Evolutionary conservation across 495 filamentous ascomycete species (phyloP), one percentile per base, ranked within the genome.

Genomic region (Tirmania nivea): DNA sequence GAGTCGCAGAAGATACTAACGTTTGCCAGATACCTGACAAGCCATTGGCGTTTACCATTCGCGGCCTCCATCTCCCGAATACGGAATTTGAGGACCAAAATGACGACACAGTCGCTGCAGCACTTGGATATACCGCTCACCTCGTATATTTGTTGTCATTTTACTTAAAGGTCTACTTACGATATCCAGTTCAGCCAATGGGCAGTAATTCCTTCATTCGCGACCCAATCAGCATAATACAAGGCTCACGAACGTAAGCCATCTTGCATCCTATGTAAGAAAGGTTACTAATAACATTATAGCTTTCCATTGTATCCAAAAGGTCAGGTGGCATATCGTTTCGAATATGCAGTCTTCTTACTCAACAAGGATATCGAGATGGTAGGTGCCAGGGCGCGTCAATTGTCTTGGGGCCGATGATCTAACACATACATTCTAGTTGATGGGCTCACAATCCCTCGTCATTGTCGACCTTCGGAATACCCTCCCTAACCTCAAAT

Each of bases 281-380:
- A 3, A 31, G 25, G 3, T 31, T 31, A 31, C 25, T 31, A 31
- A 31, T 7, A 31, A 31, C 25, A 45, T 14, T 45, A 14, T 4
- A 45, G 39, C 14, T 92, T 84, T 63, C 90, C 89, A 1, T 73
- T 97, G 0, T 86, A 84, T 65, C 73, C 81, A 35, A 81, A 83
- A 54, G 78, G 80, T 16, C 78, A 77, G 11, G 78, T 87, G 8
- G 74, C 80, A 34, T 94, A 83, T 61, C 77, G 88, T 10, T 94
- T 95, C 63, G 89, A 95, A 57, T 97, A 96, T 69, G 90, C 73
- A 6, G 86, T 94, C 57, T 97, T 96, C 58, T 67, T 96, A 10
- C 71, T 97, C 4, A 95, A 96, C 67, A 89, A 94, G 62, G 73
- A 95, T 60, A 84, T 97, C 48, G 89, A 97, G 67, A 73, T 83